phyloP scores from a whole-genome alignment of 2,329 filamentous ascomycete species.

The Polytolypa hystricis region DNA sequence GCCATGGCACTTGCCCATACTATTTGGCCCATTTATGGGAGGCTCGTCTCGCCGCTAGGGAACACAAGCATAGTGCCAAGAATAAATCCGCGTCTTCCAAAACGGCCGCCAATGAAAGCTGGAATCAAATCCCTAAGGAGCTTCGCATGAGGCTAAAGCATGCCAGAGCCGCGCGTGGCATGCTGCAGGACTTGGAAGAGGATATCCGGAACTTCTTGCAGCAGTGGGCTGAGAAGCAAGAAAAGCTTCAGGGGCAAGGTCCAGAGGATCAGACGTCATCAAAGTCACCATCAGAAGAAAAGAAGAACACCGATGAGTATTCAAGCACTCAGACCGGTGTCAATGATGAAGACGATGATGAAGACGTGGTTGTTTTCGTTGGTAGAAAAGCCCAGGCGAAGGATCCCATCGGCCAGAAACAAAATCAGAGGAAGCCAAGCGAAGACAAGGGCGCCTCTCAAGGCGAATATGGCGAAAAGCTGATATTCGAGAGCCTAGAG shows the following conservation, averaged over 20 bases:
- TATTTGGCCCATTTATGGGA: constrained; percentile 84
- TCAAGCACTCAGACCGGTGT: no score
- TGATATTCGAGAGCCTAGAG: constrained; percentile 71
- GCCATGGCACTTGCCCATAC: constrained; percentile 67
- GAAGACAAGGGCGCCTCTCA: constrained; percentile 18
- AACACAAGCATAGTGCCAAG: constrained; percentile 23
- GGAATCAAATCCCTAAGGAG: constrained; percentile 59
- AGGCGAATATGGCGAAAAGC: constrained; percentile 47
- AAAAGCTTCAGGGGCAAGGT: constrained; percentile 35
- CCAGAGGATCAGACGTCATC: constrained; percentile 33
- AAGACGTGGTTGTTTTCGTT: constrained; percentile 88
- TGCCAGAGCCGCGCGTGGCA: constrained; percentile 61
- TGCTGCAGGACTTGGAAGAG: constrained; percentile 75
- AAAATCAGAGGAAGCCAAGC: constrained; percentile 39
- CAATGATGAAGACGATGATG: constrained; percentile 41
- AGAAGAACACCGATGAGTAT: constrained; percentile 7
- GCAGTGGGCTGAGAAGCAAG: constrained; percentile 46
- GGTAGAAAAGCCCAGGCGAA: constrained; percentile 56
- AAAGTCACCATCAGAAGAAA: constrained; percentile 10
- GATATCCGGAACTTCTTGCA: constrained; percentile 67
- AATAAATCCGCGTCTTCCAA: constrained; percentile 22
- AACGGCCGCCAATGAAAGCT: constrained; percentile 30
- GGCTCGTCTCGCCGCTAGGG: constrained; percentile 36
- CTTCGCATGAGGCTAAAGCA: constrained; percentile 72
- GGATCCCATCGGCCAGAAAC: constrained; percentile 45